Conservation (phyloP, 208 protist genomes). For the Trypanosomatidae sp. region DNA sequence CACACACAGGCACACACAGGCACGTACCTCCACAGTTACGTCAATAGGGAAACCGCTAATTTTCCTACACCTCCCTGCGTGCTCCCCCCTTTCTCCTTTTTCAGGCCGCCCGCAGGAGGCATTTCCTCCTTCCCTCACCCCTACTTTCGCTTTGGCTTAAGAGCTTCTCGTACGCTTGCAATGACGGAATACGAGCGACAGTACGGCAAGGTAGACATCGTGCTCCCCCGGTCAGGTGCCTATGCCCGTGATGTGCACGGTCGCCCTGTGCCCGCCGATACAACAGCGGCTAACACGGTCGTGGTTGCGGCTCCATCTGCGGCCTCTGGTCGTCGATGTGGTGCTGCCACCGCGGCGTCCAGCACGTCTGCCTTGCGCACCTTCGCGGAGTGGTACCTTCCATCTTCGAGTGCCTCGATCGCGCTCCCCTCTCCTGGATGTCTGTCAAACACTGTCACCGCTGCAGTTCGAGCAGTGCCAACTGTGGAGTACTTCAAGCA, state of each 20-base stretch:
- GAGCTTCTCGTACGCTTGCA: background rate
- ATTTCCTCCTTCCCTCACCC: background rate
- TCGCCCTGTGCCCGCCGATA: constrained; percentile 5
- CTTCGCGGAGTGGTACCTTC: constrained; percentile 54
- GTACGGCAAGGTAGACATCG: constrained; percentile 50
- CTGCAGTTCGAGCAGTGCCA: constrained; percentile 19
- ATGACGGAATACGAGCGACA: constrained; percentile 39
- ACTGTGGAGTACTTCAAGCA: constrained; percentile 52
- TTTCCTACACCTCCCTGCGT: background rate
- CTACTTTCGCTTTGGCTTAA: background rate
- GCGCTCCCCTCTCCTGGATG: background rate
- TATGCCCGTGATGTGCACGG: constrained; percentile 22
- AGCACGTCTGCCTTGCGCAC: constrained; percentile 22
- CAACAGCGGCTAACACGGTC: background rate
- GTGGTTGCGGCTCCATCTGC: background rate
- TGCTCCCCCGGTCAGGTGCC: constrained; percentile 10
- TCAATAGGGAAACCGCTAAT: background rate
- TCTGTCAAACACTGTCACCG: background rate
- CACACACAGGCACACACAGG: background rate
- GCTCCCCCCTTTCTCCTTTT: background rate
- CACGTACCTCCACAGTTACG: background rate
- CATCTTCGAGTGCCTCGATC: constrained; percentile 11
- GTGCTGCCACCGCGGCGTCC: background rate
- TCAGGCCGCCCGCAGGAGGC: background rate
- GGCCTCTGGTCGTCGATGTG: background rate